Conservation (phyloP, 352 stramenopile species). For the Phytophthora sojae region DNA sequence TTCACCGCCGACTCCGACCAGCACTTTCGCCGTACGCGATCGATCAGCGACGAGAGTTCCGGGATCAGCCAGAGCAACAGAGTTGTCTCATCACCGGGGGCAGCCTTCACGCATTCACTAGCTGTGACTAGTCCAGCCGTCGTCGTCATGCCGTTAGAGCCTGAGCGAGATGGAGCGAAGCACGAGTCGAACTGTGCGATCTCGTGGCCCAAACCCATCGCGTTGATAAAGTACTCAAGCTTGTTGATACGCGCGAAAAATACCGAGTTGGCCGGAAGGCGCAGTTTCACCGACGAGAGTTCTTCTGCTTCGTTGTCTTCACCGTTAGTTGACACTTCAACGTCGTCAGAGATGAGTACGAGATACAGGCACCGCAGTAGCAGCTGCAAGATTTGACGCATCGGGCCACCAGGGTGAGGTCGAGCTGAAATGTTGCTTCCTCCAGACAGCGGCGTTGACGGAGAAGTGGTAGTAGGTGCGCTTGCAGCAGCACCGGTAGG, state of each 20-base stretch:
- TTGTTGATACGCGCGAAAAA: slow-evolving; percentile 86
- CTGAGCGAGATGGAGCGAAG: slow-evolving; percentile 65
- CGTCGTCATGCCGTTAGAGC: slow-evolving; percentile 50
- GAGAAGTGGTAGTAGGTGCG: slow-evolving; percentile 18
- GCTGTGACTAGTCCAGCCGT: slow-evolving; percentile 56
- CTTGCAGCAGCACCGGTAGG: slow-evolving; percentile 34
- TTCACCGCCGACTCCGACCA: slow-evolving; percentile 81
- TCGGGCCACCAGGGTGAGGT: slow-evolving; percentile 78
- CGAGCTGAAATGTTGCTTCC: slow-evolving; percentile 61
- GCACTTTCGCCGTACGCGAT: slow-evolving; percentile 66
- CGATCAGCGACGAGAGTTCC: slow-evolving; percentile 74
- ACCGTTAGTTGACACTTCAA: slow-evolving; percentile 23
- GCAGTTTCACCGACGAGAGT: slow-evolving; percentile 41
- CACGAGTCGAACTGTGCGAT: slow-evolving; percentile 77
- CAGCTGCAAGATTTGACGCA: slow-evolving; percentile 85
- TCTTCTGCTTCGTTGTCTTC: slow-evolving; percentile 41
- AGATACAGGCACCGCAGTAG: slow-evolving; percentile 80
- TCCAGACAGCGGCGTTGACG: slow-evolving; percentile 25
- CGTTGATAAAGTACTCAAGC: slow-evolving; percentile 87
- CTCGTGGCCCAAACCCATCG: slow-evolving; percentile 77
- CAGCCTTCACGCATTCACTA: slow-evolving; percentile 66
- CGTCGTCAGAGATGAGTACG: slow-evolving; percentile 64
- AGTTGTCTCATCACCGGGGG: slow-evolving; percentile 79
- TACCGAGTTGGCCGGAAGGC: slow-evolving; percentile 59
- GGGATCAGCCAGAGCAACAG: slow-evolving; percentile 81